These are phyloP conservation scores for Flaveria brownii DNA, from an alignment of 129 eudicot species.

Conservation along the genomic window DNA sequence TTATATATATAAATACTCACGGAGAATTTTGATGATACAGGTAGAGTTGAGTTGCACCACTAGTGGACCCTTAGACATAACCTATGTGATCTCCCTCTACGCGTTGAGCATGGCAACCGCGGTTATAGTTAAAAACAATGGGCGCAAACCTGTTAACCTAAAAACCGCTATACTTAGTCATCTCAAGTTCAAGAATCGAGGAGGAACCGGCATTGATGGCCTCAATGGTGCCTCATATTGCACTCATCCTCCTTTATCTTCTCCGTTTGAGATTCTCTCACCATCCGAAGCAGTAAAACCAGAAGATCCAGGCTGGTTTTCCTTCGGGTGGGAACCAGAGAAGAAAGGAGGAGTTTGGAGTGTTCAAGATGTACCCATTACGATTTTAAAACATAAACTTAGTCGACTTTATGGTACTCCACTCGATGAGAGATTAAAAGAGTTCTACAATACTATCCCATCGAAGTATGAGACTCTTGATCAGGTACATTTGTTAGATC, in stretches of 20 bases:
- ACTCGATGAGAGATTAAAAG: slow-evolving; percentile 63
- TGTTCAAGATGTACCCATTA: slow-evolving; percentile 65
- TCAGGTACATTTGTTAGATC: slow-evolving; percentile 51
- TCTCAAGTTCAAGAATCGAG: slow-evolving; percentile 54
- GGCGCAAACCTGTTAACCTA: slow-evolving; percentile 56
- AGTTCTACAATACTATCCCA: slow-evolving; percentile 58
- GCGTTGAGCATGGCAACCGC: slow-evolving; percentile 87
- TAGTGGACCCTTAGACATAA: slow-evolving; percentile 66
- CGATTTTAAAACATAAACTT: slow-evolving; percentile 70
- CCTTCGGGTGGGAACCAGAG: slow-evolving; percentile 73
- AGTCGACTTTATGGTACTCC: slow-evolving; percentile 84
- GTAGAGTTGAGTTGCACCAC: slow-evolving; percentile 68
- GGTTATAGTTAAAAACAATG: slow-evolving; percentile 77
- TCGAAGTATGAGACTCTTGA: slow-evolving; percentile 84
- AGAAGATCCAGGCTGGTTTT: slow-evolving; percentile 72
- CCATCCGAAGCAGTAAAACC: slow-evolving; percentile 76
- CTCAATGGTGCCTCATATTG: slow-evolving; percentile 66
- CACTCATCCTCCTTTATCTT: slow-evolving; percentile 75
- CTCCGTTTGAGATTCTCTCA: slow-evolving; percentile 65
- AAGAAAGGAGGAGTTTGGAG: slow-evolving; percentile 68
- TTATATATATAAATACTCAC: neutral
- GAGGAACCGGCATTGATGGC: slow-evolving; percentile 63
- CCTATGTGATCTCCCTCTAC: slow-evolving; percentile 74
- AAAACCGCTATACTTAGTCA: slow-evolving; percentile 71
- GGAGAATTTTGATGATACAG: slow-evolving; percentile 26